Base-by-base conservation (phyloP, 305 asterid species). In the Fraxinus platypoda region DNA sequence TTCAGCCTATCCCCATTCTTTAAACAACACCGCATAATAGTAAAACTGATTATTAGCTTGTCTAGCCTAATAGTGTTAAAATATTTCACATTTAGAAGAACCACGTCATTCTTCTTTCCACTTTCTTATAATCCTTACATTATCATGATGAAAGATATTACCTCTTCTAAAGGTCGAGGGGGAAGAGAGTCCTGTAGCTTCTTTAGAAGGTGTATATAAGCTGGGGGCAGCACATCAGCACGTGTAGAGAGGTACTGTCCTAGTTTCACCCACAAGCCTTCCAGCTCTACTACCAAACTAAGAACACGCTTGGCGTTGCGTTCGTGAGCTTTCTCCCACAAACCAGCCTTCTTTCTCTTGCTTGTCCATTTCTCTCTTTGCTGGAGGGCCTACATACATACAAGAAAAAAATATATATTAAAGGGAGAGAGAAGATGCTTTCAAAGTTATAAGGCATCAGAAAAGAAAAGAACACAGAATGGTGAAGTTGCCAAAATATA, bases 171-270 rank as follows among this genome's bases (percentile, higher is more conserved):
- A 75, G 94, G 90, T 64, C 99, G 97, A 49, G 99, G 98, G 76
- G 99, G 99, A 72, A 95, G 98, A 78, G 99, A 94, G 85, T 95
- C 99, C 89, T 95, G 98, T 64, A 95, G 93, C 89, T 93, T 97
- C 93, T 86, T 89, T 80, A 95, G 91, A 88, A 90, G 98, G 86
- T 86, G 84, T 84, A 93, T 92, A 83, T 94, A 95, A 82, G 98
- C 97, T 66, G 90, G 94, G 19, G 99, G 99, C 81, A 95, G 95
- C 88, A 95, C 99, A 87, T 95, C 99, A 83, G 98, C 99, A 83
- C 99, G 99, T 68, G 99, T 95, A 74, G 99, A 95, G 64, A 95
- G 91, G 84, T 95, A 95, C 84, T 95, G 99, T 75, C 99, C 99
- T 83, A 95, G 89, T 88, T 95, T 95, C 84, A 95, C 99, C 99